Percentiles rank a stretch among this genome's conserved stretches.
phyloP scores from a whole-genome alignment of 805 yeast species.

The Saccharomyces kudriavzevii region DNA sequence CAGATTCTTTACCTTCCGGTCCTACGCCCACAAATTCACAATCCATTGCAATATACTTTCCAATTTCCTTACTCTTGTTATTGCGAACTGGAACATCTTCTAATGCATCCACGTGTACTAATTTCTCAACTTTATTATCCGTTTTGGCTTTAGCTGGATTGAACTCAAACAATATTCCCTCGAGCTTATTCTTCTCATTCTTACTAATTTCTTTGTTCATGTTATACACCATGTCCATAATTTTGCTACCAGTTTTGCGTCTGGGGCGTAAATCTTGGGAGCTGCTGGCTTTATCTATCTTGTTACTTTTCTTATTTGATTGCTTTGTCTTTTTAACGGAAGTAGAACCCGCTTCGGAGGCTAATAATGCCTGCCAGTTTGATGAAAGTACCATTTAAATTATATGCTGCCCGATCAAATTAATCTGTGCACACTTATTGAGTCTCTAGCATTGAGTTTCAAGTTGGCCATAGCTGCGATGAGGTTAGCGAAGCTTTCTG shows the following conservation, averaged over 20 bases:
- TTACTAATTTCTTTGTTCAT: constrained; percentile 25
- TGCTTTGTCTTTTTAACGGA: constrained; percentile 8
- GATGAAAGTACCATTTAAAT: constrained; percentile 30
- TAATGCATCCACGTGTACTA: not conserved
- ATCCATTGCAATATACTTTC: constrained; percentile 75
- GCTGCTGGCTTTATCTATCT: not conserved
- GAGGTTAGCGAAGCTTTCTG: constrained; percentile 4
- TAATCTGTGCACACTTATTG: not conserved
- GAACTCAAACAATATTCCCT: constrained; percentile 19
- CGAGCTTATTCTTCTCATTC: constrained; percentile 17
- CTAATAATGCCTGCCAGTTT: constrained; percentile 30
- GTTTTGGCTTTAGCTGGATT: constrained; percentile 1
- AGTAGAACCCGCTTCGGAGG: constrained; percentile 8
- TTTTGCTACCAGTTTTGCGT: constrained; percentile 10
- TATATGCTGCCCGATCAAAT: not conserved
- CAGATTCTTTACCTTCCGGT: constrained; percentile 57
- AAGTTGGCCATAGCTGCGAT: constrained; percentile 1
- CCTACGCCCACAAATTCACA: constrained; percentile 95
- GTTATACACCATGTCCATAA: constrained; percentile 26
- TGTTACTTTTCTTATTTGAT: not conserved
- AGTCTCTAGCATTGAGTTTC: not conserved
- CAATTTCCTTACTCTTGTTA: constrained; percentile 39
- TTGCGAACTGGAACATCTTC: not conserved
- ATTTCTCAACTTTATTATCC: not conserved
- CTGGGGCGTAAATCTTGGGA: not conserved